Base-by-base conservation (phyloP, 2,329 filamentous ascomycete genomes). In the Fusarium pseudoanthophilum region DNA sequence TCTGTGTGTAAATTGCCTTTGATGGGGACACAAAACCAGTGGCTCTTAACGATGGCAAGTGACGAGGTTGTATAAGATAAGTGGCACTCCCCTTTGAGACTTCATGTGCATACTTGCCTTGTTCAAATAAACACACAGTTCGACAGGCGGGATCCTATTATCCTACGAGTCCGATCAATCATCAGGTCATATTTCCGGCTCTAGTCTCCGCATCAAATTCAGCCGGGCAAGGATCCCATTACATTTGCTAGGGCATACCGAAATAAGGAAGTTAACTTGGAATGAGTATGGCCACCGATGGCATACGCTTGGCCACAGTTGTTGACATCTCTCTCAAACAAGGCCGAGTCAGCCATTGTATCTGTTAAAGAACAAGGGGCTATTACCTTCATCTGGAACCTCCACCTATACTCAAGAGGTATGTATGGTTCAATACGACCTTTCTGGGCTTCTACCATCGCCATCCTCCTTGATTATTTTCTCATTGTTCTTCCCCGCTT, bases 11-110 rank as follows among this genome's bases (percentile, higher is more conserved):
- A 69, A 73, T 55, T 67, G 37, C 45, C 43, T 46, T 64, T 64
- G 52, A 70, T 64, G 72, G 69, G 53, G 52, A 66, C 68, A 74
- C 71, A 67, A 67, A 62, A 42, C 49, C 60, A 64, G 51, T 60
- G 36, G 45, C 37, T 56, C 36, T 59, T 67, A n/a, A 61, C 67
- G 16, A 53, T 24, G 28, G 56, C 53, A 65, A 65, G 43, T 34
- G 58, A 51, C 20, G 53, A 62, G 67, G 26, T 60, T 36, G 60
- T 78, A 77, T 78, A 77, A 78, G 69, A 78, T 67, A 65, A 67
- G 53, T 59, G 58, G 55, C 52, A 56, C 65, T 75, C 72, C 76
- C 76, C 67, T 52, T 37, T 37, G 36, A 55, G 55, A 32, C 34
- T 37, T 20, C 11, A 53, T 45, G 37, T 34, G 32, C 42, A 56